Evolutionary conservation across 768 basidiomycete genomes (phyloP).

Genomic region (Leccinellum albellum): DNA sequence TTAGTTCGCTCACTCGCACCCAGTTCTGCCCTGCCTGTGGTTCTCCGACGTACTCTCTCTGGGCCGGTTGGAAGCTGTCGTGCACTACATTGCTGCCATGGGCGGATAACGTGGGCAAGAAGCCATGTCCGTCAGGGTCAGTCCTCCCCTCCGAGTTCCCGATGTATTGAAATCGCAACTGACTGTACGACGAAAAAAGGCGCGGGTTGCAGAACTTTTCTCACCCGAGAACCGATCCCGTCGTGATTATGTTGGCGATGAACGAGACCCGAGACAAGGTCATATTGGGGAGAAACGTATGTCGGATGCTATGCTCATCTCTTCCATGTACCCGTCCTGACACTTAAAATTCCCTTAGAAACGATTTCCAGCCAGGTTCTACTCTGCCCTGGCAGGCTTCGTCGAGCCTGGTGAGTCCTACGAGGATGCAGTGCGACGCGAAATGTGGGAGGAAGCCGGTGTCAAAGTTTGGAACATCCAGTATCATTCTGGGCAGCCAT

Average conservation of each 20-base stretch:
- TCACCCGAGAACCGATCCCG: constrained; percentile 81
- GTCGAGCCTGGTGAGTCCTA: constrained; percentile 92
- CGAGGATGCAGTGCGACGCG: constrained; percentile 88
- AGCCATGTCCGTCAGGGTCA: constrained; percentile 71
- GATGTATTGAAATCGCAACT: background rate
- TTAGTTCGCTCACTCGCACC: background rate
- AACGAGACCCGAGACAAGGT: constrained; percentile 79
- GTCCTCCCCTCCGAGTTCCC: constrained; percentile 20
- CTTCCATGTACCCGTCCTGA: background rate
- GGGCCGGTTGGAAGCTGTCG: constrained; percentile 94
- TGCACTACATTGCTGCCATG: constrained; percentile 77
- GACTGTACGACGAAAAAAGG: constrained; percentile 33
- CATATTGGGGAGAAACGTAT: constrained; percentile 80
- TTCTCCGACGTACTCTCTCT: constrained; percentile 72
- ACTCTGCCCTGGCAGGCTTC: constrained; percentile 91
- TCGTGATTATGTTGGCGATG: constrained; percentile 87
- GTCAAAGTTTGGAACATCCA: constrained; percentile 78
- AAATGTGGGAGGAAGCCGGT: constrained; percentile 96
- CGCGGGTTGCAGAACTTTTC: constrained; percentile 85
- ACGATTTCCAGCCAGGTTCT: constrained; percentile 67
- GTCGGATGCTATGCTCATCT: constrained; percentile 23
- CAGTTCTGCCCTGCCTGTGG: constrained; percentile 93
- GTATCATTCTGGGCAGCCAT: constrained; percentile 86
- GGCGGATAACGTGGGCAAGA: constrained; percentile 57
- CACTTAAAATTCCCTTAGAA: constrained; percentile 37